Evolutionary conservation across 1,284 basidiomycete species (phyloP), one percentile per base, ranked within the genome.

Genomic region (Boletus mariae): DNA sequence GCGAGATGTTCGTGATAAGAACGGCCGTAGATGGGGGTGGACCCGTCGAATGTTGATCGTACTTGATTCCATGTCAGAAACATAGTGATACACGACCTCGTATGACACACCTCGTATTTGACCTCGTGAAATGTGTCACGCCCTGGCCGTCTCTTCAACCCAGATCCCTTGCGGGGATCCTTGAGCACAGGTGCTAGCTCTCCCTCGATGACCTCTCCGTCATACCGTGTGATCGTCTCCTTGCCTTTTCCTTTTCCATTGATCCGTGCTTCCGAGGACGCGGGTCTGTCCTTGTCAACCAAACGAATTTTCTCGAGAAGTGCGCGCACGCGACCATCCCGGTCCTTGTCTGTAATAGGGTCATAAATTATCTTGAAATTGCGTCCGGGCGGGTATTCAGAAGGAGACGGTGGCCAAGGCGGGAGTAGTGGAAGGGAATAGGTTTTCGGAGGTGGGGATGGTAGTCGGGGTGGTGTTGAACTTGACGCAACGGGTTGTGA

Each of bases 21-120:
- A 98, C 80, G 3, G 84, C 80, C 0, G 84, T 82, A 0, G 89
- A 84, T 0, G 92, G 92, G n/a, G 87, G 80, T 0, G 85, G 80
- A 1, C 87, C 88, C 2, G 76, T 77, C 1, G 92, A 92, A 64
- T 91, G 76, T 28, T 74, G 71, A 69, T 97, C 94, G 74, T 87
- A 86, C 88, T 94, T 68, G 40, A 48, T 58, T 29, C 23, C 40
- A 49, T 25, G 53, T 62, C 55, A 61, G 57, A 59, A 52, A 53
- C 15, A 48, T 29, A 42, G 31, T 12, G 29, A 42, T 1, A 20
- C 17, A 40, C 7, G 38, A 32, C n/a, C 41, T 46, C 32, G 54
- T 32, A 57, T 43, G 47, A 77, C 83, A 60, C 64, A 87, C 87
- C 80, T 87, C 84, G 55, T 85, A 90, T 56, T 75, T 75, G 46